phyloP scores from a whole-genome alignment of 495 filamentous ascomycete genomes.

The Penicillium verhagenii region DNA sequence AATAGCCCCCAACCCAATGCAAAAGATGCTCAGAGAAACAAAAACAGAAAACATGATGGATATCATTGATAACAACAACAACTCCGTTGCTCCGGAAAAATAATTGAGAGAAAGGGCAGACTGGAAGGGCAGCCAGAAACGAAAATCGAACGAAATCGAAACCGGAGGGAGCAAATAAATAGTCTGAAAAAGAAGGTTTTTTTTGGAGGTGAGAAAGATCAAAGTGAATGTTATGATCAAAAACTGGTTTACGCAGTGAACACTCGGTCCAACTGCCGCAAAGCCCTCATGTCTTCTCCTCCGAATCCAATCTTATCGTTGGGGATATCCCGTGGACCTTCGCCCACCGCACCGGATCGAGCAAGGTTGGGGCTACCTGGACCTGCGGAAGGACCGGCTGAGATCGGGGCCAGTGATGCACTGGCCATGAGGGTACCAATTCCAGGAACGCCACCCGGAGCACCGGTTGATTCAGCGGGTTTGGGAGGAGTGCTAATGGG shows the following conservation, averaged over 20 bases:
- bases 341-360: conserved; percentile 26
- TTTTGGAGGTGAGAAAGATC: neutral
- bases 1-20: conserved; percentile 19
- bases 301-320: conserved; percentile 60
- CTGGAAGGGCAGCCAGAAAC: neutral
- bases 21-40: conserved; percentile 17
- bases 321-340: conserved; percentile 61
- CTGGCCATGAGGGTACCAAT: conserved; percentile 53
- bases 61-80: conserved; percentile 16
- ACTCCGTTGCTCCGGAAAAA: neutral
- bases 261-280: conserved; percentile 61
- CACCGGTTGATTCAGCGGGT: conserved; percentile 18
- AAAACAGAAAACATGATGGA: conserved; percentile 18
- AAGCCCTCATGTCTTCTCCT: conserved; percentile 63
- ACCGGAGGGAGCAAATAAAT: neutral
- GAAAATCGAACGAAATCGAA: neutral
- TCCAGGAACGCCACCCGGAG: conserved; percentile 48
- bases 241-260: conserved; percentile 35
- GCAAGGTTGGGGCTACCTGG: conserved; percentile 12
- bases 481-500: conserved; percentile 25
- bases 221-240: too few relatives aligned
- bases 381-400: conserved; percentile 21
- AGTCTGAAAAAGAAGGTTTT: neutral
- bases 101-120: neutral
- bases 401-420: conserved; percentile 40